Conservation (phyloP, 164 flowering plant species). For the Litsea cubeba region DNA sequence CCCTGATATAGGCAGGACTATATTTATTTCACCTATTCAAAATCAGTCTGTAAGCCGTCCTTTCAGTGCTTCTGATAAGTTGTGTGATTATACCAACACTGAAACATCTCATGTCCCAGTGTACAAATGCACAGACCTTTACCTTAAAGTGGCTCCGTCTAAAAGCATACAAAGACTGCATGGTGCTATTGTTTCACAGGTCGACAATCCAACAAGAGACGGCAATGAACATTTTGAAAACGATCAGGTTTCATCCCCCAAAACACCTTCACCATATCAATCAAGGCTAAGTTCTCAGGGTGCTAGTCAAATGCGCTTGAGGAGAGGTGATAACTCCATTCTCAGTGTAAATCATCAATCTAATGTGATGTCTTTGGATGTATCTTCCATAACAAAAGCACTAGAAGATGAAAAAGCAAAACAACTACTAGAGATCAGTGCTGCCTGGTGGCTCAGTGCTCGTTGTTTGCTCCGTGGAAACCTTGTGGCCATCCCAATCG, state of each 20-base stretch:
- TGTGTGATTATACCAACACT: constrained; percentile 1
- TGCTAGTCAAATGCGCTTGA: constrained; percentile 14
- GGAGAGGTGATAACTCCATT: constrained; percentile 21
- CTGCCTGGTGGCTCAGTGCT: constrained; percentile 46
- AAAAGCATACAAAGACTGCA: constrained; percentile 12
- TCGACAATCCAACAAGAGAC: constrained; percentile 16
- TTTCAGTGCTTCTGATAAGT: constrained; percentile 22
- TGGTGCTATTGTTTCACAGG: constrained; percentile 7
- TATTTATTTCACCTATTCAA: constrained; percentile 53
- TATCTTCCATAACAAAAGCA: constrained; percentile 31
- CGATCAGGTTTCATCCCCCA: constrained; percentile 47
- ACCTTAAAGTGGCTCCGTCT: constrained; percentile 40
- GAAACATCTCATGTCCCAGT: constrained; percentile 21
- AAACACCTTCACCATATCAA: constrained; percentile 40
- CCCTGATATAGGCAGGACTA: constrained; percentile 52
- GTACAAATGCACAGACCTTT: constrained; percentile 48
- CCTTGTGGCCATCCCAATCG: constrained; percentile 55
- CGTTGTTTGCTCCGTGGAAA: constrained; percentile 66
- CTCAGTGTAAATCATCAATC: constrained; percentile 13
- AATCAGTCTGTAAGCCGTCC: constrained; percentile 13
- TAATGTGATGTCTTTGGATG: constrained; percentile 19
- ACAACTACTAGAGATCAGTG: constrained; percentile 49
- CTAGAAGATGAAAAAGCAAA: constrained; percentile 46
- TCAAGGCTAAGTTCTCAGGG: constrained; percentile 33
- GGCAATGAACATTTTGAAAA: constrained; percentile 21